Conservation (phyloP, 1,139 yeast species). For the Hyphopichia burtonii region DNA sequence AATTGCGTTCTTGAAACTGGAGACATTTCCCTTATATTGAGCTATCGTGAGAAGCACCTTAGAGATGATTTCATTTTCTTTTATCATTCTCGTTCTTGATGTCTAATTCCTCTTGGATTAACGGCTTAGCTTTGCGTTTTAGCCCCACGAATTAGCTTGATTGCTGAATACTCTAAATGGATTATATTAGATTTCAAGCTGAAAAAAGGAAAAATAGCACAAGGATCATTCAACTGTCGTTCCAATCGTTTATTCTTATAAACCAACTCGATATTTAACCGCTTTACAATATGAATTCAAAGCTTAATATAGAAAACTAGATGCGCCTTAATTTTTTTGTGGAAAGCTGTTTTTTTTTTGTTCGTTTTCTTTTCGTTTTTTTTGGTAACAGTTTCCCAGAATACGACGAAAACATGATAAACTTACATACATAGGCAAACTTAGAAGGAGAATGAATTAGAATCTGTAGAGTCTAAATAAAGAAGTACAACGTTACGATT, state of each 20-base stretch:
- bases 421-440: no score
- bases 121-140: neutral
- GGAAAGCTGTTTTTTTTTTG: no score
- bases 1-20: constrained; percentile 30
- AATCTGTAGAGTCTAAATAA: neutral
- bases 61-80: constrained; percentile 39
- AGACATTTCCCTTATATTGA: constrained; percentile 34
- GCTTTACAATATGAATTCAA: no score
- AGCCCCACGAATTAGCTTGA: no score
- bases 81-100: constrained; percentile 16
- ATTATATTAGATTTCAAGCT: no score
- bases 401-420: no score
- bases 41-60: constrained; percentile 39
- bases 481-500: neutral
- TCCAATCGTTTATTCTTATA: no score
- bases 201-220: no score
- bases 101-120: no score
- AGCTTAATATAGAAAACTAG: neutral
- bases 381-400: neutral
- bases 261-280: no score
- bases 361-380: neutral
- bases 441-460: neutral
- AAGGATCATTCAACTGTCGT: no score
- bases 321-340: neutral
- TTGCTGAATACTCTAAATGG: no score